Conservation (phyloP, 1,139 yeast genomes). For the Hansenula sp. region DNA sequence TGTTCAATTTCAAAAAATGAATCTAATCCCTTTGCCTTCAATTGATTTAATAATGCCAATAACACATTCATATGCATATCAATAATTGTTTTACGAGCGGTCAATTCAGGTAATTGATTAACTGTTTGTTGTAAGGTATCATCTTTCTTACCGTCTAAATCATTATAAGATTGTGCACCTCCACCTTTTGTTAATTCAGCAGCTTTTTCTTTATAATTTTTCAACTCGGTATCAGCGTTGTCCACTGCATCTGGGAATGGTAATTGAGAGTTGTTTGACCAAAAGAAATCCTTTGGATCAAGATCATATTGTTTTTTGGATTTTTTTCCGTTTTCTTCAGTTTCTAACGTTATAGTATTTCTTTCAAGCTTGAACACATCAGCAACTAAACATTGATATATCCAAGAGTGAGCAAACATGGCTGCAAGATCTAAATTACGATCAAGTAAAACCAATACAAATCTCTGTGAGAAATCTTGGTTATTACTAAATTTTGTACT, state of each 20-base stretch:
- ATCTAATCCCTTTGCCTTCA: slow-evolving; percentile 82
- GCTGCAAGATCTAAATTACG: slow-evolving; percentile 87
- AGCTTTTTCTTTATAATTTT: slow-evolving; percentile 81
- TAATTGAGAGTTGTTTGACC: slow-evolving; percentile 76
- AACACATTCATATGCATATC: slow-evolving; percentile 98
- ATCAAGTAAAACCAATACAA: slow-evolving; percentile 79
- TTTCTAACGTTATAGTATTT: slow-evolving; percentile 66
- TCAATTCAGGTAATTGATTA: slow-evolving; percentile 85
- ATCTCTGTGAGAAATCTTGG: slow-evolving; percentile 42
- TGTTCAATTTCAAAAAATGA: slow-evolving; percentile 94
- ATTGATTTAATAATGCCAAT: slow-evolving; percentile 74
- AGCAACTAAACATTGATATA: slow-evolving; percentile 92
- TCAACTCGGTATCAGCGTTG: slow-evolving; percentile 81
- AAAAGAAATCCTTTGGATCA: slow-evolving; percentile 90
- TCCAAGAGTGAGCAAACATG: slow-evolving; percentile 97
- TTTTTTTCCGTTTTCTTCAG: slow-evolving; percentile 34
- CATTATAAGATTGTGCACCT: slow-evolving; percentile 64
- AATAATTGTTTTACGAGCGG: slow-evolving; percentile 80
- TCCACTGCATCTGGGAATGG: slow-evolving; percentile 99
- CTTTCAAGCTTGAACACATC: slow-evolving; percentile 82
- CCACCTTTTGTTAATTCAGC: slow-evolving; percentile 77
- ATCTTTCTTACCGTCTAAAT: slow-evolving; percentile 62
- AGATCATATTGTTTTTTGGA: slow-evolving; percentile 66
- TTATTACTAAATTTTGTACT: slow-evolving; percentile 45
- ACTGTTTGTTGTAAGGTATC: slow-evolving; percentile 85